Evolutionary conservation across 352 stramenopile species (phyloP), one percentile per base, ranked within the genome.

Genomic region (Ophiocytium majus): DNA sequence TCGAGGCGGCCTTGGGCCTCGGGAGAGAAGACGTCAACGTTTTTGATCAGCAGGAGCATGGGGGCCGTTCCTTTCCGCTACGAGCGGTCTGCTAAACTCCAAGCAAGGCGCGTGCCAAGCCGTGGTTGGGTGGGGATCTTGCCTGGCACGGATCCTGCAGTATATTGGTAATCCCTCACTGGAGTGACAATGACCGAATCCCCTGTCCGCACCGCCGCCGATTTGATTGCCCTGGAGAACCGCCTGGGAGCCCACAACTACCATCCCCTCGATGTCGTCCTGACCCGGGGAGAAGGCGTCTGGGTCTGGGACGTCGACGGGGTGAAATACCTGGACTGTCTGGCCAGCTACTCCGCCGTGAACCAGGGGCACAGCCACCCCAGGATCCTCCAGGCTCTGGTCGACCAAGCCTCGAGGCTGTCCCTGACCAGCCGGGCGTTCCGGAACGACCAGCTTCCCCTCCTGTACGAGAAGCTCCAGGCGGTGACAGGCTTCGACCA

Each of bases 361-460:
- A 96, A 96, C 86, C 93, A 97, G 83, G 83, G 76, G 64, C 10
- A 76, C n/a, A n/a, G 96, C 90, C 97, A 99, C 90, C 97, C 96
- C 0, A 97, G 97, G 88, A 98, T 99, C 89, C 93, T 99, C 35
- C 88, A 92, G 50, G 96, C 96, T 31, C 91, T 99, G 0, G 92
- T 93, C n/a, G 91, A 96, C 31, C 97, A 99, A 90, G 95, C 96
- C 23, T 91, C 95, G 80, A 97, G 92, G 83, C 92, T 99, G n/a
- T 94, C 96, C 34, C 92, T 99, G 76, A 99, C 97, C 31, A 99
- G 95, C 43, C 95, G 97, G 76, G 97, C 97, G 34, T 99, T 99
- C 89, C 97, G 98, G 91, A 99, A 99, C 88, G 93, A 98, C 85
- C 98, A 99, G 89, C n/a, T n/a, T n/a, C n/a, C n/a, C n/a, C n/a